phyloP scores from a whole-genome alignment of 148 eudicot species.

The Tetragonia tetragonoides region DNA sequence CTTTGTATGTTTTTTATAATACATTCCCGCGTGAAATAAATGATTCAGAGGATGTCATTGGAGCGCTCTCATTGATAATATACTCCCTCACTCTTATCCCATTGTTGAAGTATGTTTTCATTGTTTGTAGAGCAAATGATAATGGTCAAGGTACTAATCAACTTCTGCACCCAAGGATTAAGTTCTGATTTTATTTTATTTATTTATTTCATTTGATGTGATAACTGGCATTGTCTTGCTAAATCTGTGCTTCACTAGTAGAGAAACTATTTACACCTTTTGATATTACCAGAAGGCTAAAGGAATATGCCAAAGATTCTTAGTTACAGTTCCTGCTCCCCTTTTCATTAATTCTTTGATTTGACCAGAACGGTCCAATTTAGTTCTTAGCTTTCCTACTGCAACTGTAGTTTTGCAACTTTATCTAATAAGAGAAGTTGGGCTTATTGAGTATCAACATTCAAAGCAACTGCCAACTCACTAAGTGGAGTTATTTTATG shows the following conservation, averaged over 20 bases:
- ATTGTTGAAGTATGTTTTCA: conserved; percentile 86
- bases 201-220: not conserved
- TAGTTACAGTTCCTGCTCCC: not conserved
- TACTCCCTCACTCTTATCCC: conserved; percentile 93
- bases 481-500: not conserved
- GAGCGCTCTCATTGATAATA: conserved; percentile 91
- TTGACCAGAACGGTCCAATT: not conserved
- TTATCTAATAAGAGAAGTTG: not conserved
- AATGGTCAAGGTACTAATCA: conserved; percentile 78
- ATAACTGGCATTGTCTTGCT: not conserved
- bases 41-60: conserved; percentile 78
- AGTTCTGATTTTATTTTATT: conserved; percentile 5
- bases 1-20: conserved; percentile 92
- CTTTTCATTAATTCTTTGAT: not conserved
- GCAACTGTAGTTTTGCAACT: not conserved
- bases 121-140: conserved; percentile 88
- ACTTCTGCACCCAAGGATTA: conserved; percentile 2
- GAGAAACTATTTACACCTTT: not conserved
- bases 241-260: not conserved
- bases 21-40: conserved; percentile 72
- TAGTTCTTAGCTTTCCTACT: not conserved
- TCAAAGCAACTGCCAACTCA: not conserved
- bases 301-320: not conserved
- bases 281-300: not conserved
- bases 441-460: not conserved